Percentiles rank a stretch among this genome's conserved stretches.
Evolutionary conservation across 78 protist species (phyloP).

Genomic region (Bigelowiella natans): DNA sequence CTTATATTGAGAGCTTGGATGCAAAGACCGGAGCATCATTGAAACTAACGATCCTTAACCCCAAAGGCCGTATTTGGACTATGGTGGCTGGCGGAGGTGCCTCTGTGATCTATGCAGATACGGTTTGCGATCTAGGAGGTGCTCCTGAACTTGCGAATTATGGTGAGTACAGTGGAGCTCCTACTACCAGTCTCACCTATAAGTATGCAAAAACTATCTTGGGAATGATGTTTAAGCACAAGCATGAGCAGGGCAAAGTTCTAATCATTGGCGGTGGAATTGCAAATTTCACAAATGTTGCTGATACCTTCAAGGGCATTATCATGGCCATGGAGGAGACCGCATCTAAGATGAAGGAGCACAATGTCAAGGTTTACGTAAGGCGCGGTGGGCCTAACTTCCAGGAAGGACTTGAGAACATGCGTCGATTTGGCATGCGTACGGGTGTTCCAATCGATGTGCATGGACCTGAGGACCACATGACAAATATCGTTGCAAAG

Average conservation of each 20-base stretch:
- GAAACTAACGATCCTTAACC: constrained; percentile 77
- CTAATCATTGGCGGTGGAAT: constrained; percentile 84
- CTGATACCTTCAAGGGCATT: constrained; percentile 56
- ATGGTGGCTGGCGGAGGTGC: constrained; percentile 97
- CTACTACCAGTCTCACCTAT: constrained; percentile 50
- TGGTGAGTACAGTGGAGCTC: constrained; percentile 77
- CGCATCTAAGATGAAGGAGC: neutral
- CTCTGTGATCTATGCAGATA: constrained; percentile 81
- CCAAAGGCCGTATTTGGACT: constrained; percentile 76
- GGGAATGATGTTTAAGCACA: constrained; percentile 30
- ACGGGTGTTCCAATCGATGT: constrained; percentile 17
- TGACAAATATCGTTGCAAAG: constrained; percentile 60
- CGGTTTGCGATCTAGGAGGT: constrained; percentile 30
- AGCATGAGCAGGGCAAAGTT: constrained; percentile 29
- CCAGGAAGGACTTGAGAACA: constrained; percentile 69
- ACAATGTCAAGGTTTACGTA: constrained; percentile 48
- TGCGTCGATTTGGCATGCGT: constrained; percentile 49
- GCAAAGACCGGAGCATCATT: constrained; percentile 80
- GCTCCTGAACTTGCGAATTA: neutral
- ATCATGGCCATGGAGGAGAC: neutral
- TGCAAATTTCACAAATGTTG: constrained; percentile 88
- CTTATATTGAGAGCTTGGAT: constrained; percentile 52
- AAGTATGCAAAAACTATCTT: constrained; percentile 60
- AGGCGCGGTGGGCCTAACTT: constrained; percentile 90
- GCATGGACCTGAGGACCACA: constrained; percentile 68